These are phyloP conservation scores for Halocafeteria seosinensis DNA, from an alignment of 108 stramenopile species.

Conservation along the genomic window DNA sequence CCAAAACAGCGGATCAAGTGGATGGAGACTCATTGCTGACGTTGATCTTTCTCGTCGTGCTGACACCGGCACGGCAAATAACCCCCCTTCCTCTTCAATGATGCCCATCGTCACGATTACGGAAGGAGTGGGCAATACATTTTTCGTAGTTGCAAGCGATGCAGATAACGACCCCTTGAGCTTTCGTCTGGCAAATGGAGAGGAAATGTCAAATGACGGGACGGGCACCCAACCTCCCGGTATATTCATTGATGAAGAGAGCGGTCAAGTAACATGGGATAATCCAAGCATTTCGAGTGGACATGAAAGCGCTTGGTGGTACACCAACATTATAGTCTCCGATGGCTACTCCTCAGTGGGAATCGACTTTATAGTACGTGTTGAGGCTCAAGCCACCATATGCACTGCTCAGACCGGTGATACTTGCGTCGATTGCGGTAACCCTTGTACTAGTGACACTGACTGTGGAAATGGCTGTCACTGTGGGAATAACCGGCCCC, in stretches of 20 bases:
- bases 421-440: no score
- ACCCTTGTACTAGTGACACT: no score
- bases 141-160: neutral
- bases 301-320: no score
- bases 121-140: neutral
- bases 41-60: neutral
- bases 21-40: neutral
- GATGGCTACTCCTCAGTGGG: neutral
- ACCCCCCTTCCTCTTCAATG: neutral
- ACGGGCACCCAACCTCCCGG: no score
- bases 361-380: neutral
- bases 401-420: no score
- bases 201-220: no score
- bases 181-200: no score
- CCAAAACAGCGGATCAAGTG: neutral
- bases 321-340: neutral
- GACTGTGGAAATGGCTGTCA: no score
- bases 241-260: neutral
- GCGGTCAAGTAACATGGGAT: no score
- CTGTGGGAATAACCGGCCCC: no score
- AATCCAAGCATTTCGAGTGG: no score
- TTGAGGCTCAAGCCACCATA: no score
- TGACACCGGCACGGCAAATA: neutral
- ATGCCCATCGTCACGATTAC: neutral
- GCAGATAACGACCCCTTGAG: neutral